phyloP scores from a whole-genome alignment of 106 monocot genomes.

The Phalaenopsis equestris region DNA sequence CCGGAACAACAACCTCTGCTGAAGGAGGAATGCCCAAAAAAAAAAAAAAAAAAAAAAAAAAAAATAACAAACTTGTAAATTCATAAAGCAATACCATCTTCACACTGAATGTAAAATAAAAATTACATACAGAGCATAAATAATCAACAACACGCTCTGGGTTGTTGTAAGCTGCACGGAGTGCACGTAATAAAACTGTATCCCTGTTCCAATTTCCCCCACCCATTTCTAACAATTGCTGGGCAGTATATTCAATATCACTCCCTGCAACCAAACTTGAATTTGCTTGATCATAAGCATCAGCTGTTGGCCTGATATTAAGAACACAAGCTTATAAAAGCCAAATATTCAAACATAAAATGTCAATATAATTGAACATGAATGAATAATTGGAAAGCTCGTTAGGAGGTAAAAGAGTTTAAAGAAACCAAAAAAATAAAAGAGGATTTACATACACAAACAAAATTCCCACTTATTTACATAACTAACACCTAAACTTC shows the following conservation, averaged over 20 bases:
- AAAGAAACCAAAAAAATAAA: constrained; percentile 1
- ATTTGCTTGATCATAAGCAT: constrained; percentile 77
- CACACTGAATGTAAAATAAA: not conserved
- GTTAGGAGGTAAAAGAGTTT: not conserved
- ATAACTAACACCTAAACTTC: too few species aligned
- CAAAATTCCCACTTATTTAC: too few species aligned
- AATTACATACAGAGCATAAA: constrained; percentile 67
- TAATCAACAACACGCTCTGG: constrained; percentile 99
- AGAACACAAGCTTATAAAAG: not conserved
- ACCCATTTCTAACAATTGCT: constrained; percentile 94
- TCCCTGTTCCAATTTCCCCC: constrained; percentile 93
- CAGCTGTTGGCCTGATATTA: constrained; percentile 29
- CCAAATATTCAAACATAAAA: not conserved
- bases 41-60: constrained; percentile 16
- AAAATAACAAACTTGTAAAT: not conserved
- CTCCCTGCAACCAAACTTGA: constrained; percentile 64
- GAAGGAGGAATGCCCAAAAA: constrained; percentile 88
- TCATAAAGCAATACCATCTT: not conserved
- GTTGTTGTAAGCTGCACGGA: constrained; percentile 95
- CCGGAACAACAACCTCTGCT: constrained; percentile 69
- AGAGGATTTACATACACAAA: too few species aligned
- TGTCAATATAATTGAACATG: not conserved
- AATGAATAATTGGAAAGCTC: too few species aligned
- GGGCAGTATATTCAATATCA: constrained; percentile 63
- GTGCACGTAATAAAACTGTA: constrained; percentile 69